These are phyloP conservation scores for Cyberlindnera lachancei DNA, from an alignment of 805 yeast genomes.

Conservation along the genomic window DNA sequence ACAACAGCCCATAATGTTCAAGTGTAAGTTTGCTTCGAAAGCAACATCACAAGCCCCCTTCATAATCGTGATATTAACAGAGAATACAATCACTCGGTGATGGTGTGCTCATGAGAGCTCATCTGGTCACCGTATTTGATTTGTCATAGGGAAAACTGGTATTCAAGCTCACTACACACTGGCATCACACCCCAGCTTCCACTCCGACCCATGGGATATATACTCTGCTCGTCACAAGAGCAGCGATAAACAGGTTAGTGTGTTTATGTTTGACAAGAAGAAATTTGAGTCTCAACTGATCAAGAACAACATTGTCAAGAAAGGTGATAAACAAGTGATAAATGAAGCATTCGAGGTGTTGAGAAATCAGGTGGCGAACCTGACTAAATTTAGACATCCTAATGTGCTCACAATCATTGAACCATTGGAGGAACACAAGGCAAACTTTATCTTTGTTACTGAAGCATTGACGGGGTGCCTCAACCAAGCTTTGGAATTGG, in stretches of 20 bases:
- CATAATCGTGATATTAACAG: no score
- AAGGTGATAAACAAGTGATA: constrained; percentile 39
- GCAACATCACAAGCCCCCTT: no score
- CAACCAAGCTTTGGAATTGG: constrained; percentile 43
- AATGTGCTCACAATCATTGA: constrained; percentile 76
- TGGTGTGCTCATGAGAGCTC: no score
- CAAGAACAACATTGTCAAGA: constrained; percentile 41
- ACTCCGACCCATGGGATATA: constrained; percentile 76
- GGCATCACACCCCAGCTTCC: constrained; percentile 63
- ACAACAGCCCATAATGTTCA: no score
- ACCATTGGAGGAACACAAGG: constrained; percentile 81
- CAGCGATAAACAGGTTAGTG: constrained; percentile 61
- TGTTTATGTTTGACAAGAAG: constrained; percentile 80
- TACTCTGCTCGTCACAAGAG: constrained; percentile 74
- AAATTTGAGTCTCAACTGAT: constrained; percentile 52
- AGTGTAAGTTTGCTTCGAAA: no score
- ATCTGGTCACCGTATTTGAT: no score
- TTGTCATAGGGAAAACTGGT: constrained; percentile 41
- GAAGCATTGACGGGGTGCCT: constrained; percentile 65
- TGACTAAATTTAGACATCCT: constrained; percentile 86
- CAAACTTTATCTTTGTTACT: constrained; percentile 72
- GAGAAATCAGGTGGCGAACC: constrained; percentile 57
- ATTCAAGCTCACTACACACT: constrained; percentile 62
- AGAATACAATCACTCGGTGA: no score
- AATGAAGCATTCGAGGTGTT: constrained; percentile 62